Evolutionary conservation across 1,139 yeast species (phyloP).

Genomic region (Pichia norvegensis): DNA sequence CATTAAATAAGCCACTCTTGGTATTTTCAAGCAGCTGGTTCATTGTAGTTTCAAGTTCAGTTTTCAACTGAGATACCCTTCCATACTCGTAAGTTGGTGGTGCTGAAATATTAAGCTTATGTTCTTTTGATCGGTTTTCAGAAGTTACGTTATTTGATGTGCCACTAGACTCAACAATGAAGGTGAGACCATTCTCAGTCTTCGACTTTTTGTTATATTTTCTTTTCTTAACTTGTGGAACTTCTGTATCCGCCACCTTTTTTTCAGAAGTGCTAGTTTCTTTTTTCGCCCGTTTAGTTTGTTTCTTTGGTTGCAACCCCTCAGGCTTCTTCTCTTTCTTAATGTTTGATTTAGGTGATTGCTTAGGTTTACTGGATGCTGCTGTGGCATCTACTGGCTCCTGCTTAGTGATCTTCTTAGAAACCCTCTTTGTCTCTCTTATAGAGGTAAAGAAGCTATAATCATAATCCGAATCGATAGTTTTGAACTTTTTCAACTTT

Average conservation of each 20-base stretch:
- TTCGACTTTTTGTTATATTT: slow-evolving; percentile 6
- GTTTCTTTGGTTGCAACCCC: neutral
- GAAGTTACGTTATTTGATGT: neutral
- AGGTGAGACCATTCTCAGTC: slow-evolving; percentile 8
- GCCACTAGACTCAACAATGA: slow-evolving; percentile 3
- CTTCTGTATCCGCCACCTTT: neutral
- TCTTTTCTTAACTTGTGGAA: slow-evolving; percentile 7
- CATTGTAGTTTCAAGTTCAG: slow-evolving; percentile 1
- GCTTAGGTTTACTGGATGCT: neutral
- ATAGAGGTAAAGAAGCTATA: slow-evolving; percentile 1
- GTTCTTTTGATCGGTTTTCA: slow-evolving; percentile 1
- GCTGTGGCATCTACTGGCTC: neutral
- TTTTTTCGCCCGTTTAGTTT: neutral
- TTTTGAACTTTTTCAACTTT: slow-evolving; percentile 10
- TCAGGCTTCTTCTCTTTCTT: neutral
- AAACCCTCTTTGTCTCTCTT: neutral
- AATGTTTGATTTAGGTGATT: neutral
- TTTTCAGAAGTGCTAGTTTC: neutral
- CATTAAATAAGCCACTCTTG: slow-evolving; percentile 9
- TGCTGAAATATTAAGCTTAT: too few relatives aligned
- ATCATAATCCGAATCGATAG: slow-evolving; percentile 12
- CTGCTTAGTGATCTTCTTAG: neutral
- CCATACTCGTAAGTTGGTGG: neutral
- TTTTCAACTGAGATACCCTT: neutral
- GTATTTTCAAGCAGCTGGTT: slow-evolving; percentile 9